These are phyloP conservation scores for Camelina hispida DNA, from an alignment of 345 rosid species.

Conservation along the genomic window DNA sequence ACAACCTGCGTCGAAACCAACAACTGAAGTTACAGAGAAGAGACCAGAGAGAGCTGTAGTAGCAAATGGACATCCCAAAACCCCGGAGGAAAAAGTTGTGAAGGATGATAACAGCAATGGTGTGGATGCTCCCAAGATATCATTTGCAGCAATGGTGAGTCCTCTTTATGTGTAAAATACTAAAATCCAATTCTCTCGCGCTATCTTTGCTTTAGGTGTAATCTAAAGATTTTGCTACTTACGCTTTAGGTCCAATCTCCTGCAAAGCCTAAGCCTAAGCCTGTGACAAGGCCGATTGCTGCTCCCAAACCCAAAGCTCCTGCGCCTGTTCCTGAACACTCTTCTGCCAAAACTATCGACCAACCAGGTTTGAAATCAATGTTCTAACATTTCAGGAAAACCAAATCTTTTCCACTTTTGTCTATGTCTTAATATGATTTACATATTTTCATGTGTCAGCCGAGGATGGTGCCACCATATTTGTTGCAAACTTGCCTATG, in stretches of 20 bases:
- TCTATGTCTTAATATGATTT: not conserved
- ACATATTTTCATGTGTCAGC: constrained; percentile 12
- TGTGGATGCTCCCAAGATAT: constrained; percentile 42
- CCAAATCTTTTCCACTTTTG: not conserved
- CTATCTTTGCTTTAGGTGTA: not conserved
- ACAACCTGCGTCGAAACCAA: constrained; percentile 20
- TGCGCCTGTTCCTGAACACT: not conserved
- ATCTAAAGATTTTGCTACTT: constrained; percentile 18
- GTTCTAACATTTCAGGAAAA: constrained; percentile 6
- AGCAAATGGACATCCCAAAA: constrained; percentile 30
- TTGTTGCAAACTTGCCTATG: constrained; percentile 50
- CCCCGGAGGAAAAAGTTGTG: constrained; percentile 23
- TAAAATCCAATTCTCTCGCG: not conserved
- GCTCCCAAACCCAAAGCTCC: constrained; percentile 21
- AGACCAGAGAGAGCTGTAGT: constrained; percentile 23
- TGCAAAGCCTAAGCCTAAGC: constrained; percentile 43
- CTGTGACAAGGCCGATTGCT: constrained; percentile 15
- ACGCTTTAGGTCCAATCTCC: constrained; percentile 40
- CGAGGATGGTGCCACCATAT: constrained; percentile 28
- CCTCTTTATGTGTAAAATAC: not conserved
- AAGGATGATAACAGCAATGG: constrained; percentile 10
- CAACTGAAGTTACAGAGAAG: constrained; percentile 28
- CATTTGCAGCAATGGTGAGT: constrained; percentile 42
- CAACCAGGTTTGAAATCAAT: constrained; percentile 28
- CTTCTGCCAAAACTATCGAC: constrained; percentile 24